Evolutionary conservation across 805 yeast genomes (phyloP).

Genomic region (Myxozyma vanderwaltii): DNA sequence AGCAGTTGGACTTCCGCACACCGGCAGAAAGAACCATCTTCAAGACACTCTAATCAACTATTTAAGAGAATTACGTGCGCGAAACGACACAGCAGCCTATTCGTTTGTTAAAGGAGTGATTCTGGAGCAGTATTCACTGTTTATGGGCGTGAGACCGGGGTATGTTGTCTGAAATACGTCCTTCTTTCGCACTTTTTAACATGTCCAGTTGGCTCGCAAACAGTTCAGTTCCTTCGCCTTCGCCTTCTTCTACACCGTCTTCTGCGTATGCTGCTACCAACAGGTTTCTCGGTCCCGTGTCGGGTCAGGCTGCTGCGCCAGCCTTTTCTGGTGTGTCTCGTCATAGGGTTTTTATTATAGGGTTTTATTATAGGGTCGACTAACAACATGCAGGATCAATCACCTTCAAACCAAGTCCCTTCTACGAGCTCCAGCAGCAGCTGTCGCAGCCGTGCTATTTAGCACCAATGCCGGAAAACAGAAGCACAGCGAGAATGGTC

Average conservation of each 20-base stretch:
- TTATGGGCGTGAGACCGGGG: constrained; percentile 10
- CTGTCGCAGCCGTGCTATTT: constrained; percentile 33
- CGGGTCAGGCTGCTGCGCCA: too few species aligned
- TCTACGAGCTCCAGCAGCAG: constrained; percentile 31
- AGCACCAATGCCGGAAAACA: constrained; percentile 9
- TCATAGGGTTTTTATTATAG: not conserved
- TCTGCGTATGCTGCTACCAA: too few species aligned
- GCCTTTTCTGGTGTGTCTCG: not conserved
- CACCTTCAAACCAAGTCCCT: constrained; percentile 38
- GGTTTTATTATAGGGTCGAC: too few species aligned
- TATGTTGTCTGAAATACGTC: too few species aligned
- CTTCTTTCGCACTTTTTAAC: too few species aligned
- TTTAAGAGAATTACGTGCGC: constrained; percentile 37
- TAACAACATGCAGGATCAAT: not conserved
- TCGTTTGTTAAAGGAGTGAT: constrained; percentile 5
- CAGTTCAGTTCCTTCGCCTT: too few species aligned
- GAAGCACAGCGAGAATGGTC: constrained; percentile 12
- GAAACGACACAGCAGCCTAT: constrained; percentile 4
- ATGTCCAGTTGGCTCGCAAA: too few species aligned
- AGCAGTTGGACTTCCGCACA: constrained; percentile 48
- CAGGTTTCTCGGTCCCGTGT: not conserved
- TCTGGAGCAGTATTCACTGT: constrained; percentile 11
- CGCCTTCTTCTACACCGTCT: too few species aligned
- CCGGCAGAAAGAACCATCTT: constrained; percentile 66
- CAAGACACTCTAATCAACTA: constrained; percentile 56